These are phyloP conservation scores for Asterophora parasitica DNA, from an alignment of 768 basidiomycete genomes.

Conservation along the genomic window DNA sequence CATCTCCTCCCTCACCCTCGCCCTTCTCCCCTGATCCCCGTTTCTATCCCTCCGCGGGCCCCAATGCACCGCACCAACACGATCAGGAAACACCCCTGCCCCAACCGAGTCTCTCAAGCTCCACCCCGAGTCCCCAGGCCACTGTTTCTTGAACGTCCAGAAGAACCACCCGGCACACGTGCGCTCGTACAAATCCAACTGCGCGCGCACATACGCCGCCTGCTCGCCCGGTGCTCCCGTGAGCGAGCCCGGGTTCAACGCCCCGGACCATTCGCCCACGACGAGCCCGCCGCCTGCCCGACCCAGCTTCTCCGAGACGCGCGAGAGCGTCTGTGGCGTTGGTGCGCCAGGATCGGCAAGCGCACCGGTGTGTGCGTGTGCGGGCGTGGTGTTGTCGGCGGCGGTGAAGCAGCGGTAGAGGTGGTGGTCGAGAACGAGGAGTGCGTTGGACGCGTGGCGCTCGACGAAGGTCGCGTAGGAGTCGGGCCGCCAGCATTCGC, in stretches of 20 bases:
- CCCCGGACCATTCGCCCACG: constrained; percentile 79
- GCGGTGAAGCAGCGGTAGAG: constrained; percentile 77
- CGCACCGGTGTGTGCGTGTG: constrained; percentile 46
- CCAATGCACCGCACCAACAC: constrained; percentile 37
- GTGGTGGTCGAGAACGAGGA: constrained; percentile 73
- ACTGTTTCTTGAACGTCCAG: constrained; percentile 79
- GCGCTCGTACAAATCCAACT: constrained; percentile 61
- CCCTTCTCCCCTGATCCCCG: constrained; percentile 17
- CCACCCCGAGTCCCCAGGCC: constrained; percentile 69
- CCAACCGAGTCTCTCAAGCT: constrained; percentile 60
- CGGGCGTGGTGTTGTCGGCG: constrained; percentile 50
- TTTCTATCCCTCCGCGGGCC: constrained; percentile 10
- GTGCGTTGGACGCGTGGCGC: constrained; percentile 21
- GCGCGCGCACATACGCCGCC: constrained; percentile 50
- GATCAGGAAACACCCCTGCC: constrained; percentile 56
- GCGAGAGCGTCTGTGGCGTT: constrained; percentile 35
- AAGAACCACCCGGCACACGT: constrained; percentile 74
- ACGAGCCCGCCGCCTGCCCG: constrained; percentile 41
- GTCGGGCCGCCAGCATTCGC: constrained; percentile 72
- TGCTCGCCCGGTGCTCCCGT: constrained; percentile 32
- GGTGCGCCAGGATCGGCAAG: constrained; percentile 37
- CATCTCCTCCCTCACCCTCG: constrained; percentile 21
- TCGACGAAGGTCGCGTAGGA: constrained; percentile 55
- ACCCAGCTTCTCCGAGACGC: constrained; percentile 29
- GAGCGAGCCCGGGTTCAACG: constrained; percentile 61